Evolutionary conservation across 176 grass and related monocot genomes (phyloP).

Genomic region (Stipa capillata): DNA sequence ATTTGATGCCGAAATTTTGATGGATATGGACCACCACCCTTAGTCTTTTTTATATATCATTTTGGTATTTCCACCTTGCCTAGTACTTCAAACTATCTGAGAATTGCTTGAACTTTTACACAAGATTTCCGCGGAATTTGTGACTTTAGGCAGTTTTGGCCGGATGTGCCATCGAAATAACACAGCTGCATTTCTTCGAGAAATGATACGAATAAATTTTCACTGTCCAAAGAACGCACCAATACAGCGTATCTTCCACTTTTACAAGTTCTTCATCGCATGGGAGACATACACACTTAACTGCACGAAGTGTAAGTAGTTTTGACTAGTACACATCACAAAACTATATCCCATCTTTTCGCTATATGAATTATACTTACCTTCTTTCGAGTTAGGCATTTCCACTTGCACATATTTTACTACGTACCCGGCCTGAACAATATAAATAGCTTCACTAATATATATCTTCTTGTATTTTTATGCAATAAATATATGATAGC

Average conservation of each 20-base stretch:
- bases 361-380: neutral
- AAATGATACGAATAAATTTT: neutral
- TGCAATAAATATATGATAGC: conserved; percentile 2
- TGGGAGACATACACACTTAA: no score
- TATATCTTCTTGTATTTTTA: neutral
- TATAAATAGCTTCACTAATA: neutral
- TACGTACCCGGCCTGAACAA: neutral
- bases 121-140: no score
- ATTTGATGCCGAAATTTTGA: no score
- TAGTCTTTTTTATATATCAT: no score
- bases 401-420: neutral
- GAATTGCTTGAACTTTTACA: no score
- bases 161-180: no score
- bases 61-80: no score
- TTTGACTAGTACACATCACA: neutral
- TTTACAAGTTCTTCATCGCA: neutral
- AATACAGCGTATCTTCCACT: neutral
- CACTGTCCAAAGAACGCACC: neutral
- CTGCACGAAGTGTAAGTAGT: neutral
- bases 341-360: neutral
- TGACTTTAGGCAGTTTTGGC: no score
- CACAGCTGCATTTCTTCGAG: no score
- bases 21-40: no score
- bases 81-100: no score
- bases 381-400: neutral